Evolutionary conservation across 1,139 yeast species (phyloP).

Genomic region (Taphrina flavorubra): DNA sequence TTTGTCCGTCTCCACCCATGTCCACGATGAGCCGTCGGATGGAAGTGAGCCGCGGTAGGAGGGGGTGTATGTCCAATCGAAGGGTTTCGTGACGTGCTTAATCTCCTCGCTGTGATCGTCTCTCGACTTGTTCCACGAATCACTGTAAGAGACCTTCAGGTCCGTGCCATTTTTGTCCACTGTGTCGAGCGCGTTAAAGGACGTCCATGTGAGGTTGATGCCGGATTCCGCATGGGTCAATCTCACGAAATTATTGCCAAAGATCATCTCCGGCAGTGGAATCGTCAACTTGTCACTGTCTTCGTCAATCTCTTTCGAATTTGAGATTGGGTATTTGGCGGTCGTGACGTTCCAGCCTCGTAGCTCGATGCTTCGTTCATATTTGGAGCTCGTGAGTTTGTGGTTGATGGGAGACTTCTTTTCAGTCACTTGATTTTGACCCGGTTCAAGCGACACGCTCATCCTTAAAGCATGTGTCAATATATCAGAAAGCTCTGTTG

Average conservation of each 20-base stretch:
- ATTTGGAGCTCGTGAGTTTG: conserved; percentile 30
- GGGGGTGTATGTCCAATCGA: conserved; percentile 95
- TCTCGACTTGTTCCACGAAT: conserved; percentile 55
- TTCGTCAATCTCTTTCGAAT: conserved; percentile 72
- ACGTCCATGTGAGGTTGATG: conserved; percentile 68
- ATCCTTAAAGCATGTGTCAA: background rate
- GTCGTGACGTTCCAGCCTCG: conserved; percentile 73
- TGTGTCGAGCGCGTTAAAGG: conserved; percentile 76
- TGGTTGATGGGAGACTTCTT: conserved; percentile 36
- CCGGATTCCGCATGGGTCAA: conserved; percentile 55
- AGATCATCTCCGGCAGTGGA: conserved; percentile 96
- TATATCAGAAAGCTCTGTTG: background rate
- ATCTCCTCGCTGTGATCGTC: conserved; percentile 53
- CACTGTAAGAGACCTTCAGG: conserved; percentile 80
- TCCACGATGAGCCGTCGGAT: conserved; percentile 7
- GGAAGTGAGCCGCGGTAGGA: conserved; percentile 67
- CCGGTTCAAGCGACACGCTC: background rate
- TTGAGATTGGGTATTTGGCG: conserved; percentile 75
- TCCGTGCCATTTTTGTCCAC: conserved; percentile 63
- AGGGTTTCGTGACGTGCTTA: conserved; percentile 71
- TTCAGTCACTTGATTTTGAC: background rate
- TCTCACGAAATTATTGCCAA: conserved; percentile 80
- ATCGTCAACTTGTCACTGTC: conserved; percentile 68
- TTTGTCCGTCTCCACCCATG: conserved; percentile 47
- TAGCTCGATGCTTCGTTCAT: conserved; percentile 17